Conservation (phyloP, 2,329 filamentous ascomycete genomes). For the Pleomassaria siparia region DNA sequence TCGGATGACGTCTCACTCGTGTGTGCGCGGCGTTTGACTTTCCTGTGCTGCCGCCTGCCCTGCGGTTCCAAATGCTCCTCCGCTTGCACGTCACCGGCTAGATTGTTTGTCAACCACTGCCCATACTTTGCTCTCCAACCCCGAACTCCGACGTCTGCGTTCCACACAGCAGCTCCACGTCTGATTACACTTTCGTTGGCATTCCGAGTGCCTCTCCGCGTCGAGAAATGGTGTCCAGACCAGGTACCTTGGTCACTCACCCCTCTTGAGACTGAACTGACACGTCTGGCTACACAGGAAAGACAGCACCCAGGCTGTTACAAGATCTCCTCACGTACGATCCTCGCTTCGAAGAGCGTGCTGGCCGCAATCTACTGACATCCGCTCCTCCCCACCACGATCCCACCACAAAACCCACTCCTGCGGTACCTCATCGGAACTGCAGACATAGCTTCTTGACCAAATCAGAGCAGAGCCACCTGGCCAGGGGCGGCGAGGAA, state of each 20-base stretch:
- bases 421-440: constrained; percentile 43
- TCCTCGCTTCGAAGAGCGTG: constrained; percentile 48
- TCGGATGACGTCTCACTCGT: not conserved
- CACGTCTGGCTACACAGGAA: constrained; percentile 39
- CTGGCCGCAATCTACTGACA: constrained; percentile 58
- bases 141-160: not conserved
- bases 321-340: constrained; percentile 57
- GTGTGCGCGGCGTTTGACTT: constrained; percentile 10
- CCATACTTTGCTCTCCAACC: not conserved
- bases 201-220: constrained; percentile 1
- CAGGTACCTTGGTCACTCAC: constrained; percentile 6
- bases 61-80: not conserved
- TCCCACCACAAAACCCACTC: constrained; percentile 33
- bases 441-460: constrained; percentile 63
- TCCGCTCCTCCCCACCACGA: constrained; percentile 58
- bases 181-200: not conserved
- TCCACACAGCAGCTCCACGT: not conserved
- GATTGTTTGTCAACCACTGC: not conserved
- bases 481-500: constrained; percentile 47
- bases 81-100: constrained; percentile 3
- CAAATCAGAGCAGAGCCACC: constrained; percentile 58
- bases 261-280: not conserved
- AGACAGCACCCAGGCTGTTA: constrained; percentile 53
- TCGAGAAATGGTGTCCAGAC: constrained; percentile 15
- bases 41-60: constrained; percentile 13